Evolutionary conservation across 2,329 filamentous ascomycete genomes (phyloP).

Genomic region (Colletotrichum simmondsii): DNA sequence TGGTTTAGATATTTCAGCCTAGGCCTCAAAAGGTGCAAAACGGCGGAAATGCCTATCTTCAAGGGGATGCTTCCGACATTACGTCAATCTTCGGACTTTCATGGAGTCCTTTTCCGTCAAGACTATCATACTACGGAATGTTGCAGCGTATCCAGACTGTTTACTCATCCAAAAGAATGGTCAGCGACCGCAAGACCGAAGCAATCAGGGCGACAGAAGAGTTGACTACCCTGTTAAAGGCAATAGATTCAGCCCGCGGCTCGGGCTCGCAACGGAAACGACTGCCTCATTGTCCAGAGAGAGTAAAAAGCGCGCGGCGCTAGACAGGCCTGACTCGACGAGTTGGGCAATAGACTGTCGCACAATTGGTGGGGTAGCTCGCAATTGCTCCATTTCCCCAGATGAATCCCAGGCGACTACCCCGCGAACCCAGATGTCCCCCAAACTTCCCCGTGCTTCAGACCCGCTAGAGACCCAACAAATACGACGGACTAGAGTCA

Average conservation of each 20-base stretch:
- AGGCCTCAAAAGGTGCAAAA: not conserved
- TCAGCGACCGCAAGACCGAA: not conserved
- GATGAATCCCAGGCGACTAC: not conserved
- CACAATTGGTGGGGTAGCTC: not conserved
- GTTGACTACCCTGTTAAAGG: not conserved
- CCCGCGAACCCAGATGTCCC: constrained; percentile 10
- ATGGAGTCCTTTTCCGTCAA: not conserved
- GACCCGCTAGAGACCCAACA: not conserved
- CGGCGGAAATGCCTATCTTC: not conserved
- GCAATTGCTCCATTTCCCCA: constrained; percentile 5
- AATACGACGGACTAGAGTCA: not conserved
- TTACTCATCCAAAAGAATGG: not conserved
- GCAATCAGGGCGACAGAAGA: not conserved
- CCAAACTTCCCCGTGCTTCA: not conserved
- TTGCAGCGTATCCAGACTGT: not conserved
- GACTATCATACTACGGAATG: not conserved
- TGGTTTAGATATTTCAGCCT: not conserved
- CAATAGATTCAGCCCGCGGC: not conserved
- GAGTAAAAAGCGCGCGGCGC: not conserved
- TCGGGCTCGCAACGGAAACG: not conserved
- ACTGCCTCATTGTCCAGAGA: not conserved
- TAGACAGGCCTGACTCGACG: not conserved
- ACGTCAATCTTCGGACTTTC: not conserved
- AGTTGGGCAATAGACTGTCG: not conserved
- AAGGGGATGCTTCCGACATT: not conserved